These are phyloP conservation scores for Lecanosticta acicola DNA, from an alignment of 2,329 filamentous ascomycete species.

Conservation along the genomic window DNA sequence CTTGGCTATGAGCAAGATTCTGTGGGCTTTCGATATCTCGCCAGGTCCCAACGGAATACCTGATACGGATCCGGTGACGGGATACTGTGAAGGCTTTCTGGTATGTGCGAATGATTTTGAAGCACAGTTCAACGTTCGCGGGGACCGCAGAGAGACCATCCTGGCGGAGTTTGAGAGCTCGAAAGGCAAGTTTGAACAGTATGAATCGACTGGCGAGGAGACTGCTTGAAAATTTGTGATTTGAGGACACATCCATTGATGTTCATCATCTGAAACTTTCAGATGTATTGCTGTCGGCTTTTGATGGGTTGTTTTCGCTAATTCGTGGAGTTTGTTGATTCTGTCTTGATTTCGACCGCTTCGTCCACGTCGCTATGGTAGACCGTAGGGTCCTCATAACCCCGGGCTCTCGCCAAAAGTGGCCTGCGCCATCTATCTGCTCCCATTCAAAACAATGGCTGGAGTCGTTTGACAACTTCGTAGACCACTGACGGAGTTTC, in stretches of 20 bases:
- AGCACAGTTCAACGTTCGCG: conserved; percentile 17
- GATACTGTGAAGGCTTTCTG: conserved; percentile 25
- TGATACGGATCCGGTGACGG: conserved; percentile 21
- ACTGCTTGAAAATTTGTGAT: conserved; percentile 2
- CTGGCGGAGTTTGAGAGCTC: conserved; percentile 20
- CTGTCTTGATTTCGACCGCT: no score
- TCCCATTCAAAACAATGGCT: conserved; percentile 35
- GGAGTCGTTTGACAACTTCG: conserved; percentile 41
- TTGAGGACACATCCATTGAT: no score
- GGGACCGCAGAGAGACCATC: conserved; percentile 18
- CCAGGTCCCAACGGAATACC: conserved; percentile 9
- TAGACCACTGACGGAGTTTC: conserved; percentile 62
- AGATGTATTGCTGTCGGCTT: no score
- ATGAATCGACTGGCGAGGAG: conserved; percentile 8
- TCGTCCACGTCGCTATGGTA: conserved; percentile 23
- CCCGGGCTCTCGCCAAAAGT: conserved; percentile 45
- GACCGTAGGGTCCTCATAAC: conserved; percentile 27
- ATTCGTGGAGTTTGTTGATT: no score
- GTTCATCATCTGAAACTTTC: no score
- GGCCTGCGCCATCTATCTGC: conserved; percentile 46
- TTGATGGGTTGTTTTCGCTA: no score
- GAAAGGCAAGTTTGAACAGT: conserved; percentile 18
- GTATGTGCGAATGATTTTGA: conserved; percentile 25
- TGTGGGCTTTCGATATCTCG: conserved; percentile 30
- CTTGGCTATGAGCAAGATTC: conserved; percentile 31